These are phyloP conservation scores for Coemansia sp. DNA, from an alignment of 192 early-diverging fungal genomes.

Conservation along the genomic window DNA sequence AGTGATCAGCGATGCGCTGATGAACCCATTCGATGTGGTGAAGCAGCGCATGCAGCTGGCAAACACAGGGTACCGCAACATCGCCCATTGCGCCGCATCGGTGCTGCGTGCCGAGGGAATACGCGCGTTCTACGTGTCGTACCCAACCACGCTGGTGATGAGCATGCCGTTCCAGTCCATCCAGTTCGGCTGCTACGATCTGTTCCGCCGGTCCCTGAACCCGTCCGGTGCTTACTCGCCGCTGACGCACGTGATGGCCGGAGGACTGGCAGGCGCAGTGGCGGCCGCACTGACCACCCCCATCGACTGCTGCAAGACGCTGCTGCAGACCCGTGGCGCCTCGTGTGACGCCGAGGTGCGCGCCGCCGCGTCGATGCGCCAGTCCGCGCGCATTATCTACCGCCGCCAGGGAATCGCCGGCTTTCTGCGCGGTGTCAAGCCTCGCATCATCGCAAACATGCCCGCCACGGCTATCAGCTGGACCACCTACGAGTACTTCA, in stretches of 20 bases:
- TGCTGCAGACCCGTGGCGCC: constrained; percentile 89
- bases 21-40: constrained; percentile 98
- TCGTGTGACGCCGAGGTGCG: constrained; percentile 69
- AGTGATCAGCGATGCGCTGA: constrained; percentile 81
- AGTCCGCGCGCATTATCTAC: constrained; percentile 76
- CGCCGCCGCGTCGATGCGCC: constrained; percentile 66
- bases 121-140: constrained; percentile 88
- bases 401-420: constrained; percentile 72
- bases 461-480: constrained; percentile 94
- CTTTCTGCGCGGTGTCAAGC: constrained; percentile 75
- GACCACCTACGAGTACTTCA: constrained; percentile 89
- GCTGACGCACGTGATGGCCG: constrained; percentile 78
- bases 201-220: constrained; percentile 79
- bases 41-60: constrained; percentile 96
- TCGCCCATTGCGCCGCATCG: constrained; percentile 66
- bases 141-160: constrained; percentile 93
- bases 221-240: constrained; percentile 83
- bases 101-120: constrained; percentile 78
- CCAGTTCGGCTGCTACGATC: constrained; percentile 92
- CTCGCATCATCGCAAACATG: constrained; percentile 87
- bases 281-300: constrained; percentile 90
- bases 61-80: constrained; percentile 67
- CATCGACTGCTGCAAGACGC: constrained; percentile 94
- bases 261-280: constrained; percentile 84
- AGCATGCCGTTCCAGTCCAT: constrained; percentile 93